Evolutionary conservation across 83 land plant species (phyloP).

Genomic region (Larix sibirica): DNA sequence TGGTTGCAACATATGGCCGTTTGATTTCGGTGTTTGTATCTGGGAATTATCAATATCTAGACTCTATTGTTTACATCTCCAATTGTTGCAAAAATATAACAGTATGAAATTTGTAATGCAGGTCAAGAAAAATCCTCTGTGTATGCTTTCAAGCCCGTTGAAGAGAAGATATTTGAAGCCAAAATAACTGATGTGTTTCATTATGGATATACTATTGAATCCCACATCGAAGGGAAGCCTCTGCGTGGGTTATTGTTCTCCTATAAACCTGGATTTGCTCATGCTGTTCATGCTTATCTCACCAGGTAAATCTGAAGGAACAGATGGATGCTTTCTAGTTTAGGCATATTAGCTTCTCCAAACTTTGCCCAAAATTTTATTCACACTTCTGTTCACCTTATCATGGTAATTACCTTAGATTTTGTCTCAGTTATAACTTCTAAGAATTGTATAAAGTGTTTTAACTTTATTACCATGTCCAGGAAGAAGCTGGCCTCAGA

Average conservation of each 20-base stretch:
- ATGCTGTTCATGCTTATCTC: slow-evolving; percentile 27
- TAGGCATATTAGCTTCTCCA: no score
- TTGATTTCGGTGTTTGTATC: no score
- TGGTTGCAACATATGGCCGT: no score
- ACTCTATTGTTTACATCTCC: no score
- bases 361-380: no score
- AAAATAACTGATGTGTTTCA: slow-evolving; percentile 56
- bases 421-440: background rate
- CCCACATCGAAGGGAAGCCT: slow-evolving; percentile 75
- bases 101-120: no score
- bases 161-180: slow-evolving; percentile 69
- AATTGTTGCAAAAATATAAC: no score
- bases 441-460: background rate
- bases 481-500: slow-evolving; percentile 25
- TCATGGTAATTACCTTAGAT: background rate
- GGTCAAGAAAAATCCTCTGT: background rate
- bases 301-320: slow-evolving; percentile 34
- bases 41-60: no score
- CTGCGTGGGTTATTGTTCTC: slow-evolving; percentile 82
- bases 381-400: no score
- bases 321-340: no score
- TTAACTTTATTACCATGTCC: background rate
- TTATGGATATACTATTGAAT: slow-evolving; percentile 73
- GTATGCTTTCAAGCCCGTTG: background rate
- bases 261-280: slow-evolving; percentile 41